Percentiles rank a stretch among this genome's conserved stretches.
These are phyloP conservation scores for Lichtheimia hyalospora DNA, from an alignment of 371 early-diverging fungal genomes.

Conservation along the genomic window DNA sequence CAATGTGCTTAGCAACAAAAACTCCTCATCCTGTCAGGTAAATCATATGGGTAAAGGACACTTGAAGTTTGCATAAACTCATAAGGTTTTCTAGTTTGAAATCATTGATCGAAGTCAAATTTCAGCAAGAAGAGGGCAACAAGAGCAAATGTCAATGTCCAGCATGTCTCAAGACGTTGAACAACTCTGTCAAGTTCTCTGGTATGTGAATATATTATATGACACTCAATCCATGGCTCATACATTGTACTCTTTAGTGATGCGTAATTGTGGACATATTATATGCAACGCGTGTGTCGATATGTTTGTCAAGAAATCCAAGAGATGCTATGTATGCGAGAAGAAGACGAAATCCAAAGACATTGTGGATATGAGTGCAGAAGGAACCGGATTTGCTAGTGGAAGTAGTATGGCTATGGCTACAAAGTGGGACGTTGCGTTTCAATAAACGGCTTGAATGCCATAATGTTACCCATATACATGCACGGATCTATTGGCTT, in stretches of 20 bases:
- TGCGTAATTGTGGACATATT: slow-evolving; percentile 86
- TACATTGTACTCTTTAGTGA: slow-evolving; percentile 43
- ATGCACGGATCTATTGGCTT: too few species aligned
- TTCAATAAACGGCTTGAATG: slow-evolving; percentile 52
- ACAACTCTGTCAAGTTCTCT: slow-evolving; percentile 72
- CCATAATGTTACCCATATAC: neutral
- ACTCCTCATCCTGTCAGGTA: slow-evolving; percentile 71
- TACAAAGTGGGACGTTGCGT: slow-evolving; percentile 74
- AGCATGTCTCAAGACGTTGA: slow-evolving; percentile 79
- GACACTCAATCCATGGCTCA: neutral
- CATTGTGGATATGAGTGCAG: slow-evolving; percentile 72
- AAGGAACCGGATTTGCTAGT: slow-evolving; percentile 87
- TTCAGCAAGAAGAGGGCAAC: slow-evolving; percentile 50
- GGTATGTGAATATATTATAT: slow-evolving; percentile 35
- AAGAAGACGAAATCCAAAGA: slow-evolving; percentile 69
- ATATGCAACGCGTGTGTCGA: slow-evolving; percentile 77
- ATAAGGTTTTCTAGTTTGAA: slow-evolving; percentile 59
- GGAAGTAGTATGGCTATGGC: slow-evolving; percentile 79
- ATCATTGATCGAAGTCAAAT: slow-evolving; percentile 72
- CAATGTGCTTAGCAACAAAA: slow-evolving; percentile 71
- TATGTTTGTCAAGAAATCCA: slow-evolving; percentile 75
- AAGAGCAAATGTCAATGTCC: slow-evolving; percentile 67
- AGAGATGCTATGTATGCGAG: slow-evolving; percentile 85
- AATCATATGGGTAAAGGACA: neutral
- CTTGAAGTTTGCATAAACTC: neutral